phyloP scores from a whole-genome alignment of 2,329 filamentous ascomycete species.

The Trichoderma semiorbis region DNA sequence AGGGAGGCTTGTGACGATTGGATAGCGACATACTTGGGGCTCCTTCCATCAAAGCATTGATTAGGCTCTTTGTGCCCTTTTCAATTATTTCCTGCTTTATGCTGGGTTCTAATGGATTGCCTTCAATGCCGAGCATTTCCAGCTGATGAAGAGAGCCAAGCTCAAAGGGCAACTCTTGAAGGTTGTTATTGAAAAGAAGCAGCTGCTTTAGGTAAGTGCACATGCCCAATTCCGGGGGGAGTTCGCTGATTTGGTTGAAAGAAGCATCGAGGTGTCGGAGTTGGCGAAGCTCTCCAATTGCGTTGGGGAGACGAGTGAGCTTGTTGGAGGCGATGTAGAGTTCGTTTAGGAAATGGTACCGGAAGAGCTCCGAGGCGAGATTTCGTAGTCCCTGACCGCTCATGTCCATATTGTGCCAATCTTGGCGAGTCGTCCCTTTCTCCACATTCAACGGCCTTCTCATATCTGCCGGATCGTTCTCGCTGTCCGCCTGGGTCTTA shows the following conservation, averaged over 20 bases:
- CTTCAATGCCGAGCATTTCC: constrained; percentile 86
- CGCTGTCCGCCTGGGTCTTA: constrained; percentile 45
- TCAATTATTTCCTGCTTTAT: constrained; percentile 81
- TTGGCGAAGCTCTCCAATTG: constrained; percentile 78
- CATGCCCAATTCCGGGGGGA: constrained; percentile 94
- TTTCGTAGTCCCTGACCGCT: constrained; percentile 92
- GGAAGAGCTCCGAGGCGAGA: constrained; percentile 74
- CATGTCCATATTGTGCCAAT: constrained; percentile 92
- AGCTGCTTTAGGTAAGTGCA: constrained; percentile 86
- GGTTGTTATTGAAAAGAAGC: constrained; percentile 84
- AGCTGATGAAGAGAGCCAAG: constrained; percentile 84
- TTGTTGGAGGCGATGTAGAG: constrained; percentile 94
- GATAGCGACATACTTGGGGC: constrained; percentile 66
- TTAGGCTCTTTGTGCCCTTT: constrained; percentile 79
- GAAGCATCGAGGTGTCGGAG: constrained; percentile 84
- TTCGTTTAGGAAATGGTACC: constrained; percentile 84
- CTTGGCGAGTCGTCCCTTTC: constrained; percentile 65
- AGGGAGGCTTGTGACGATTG: background rate
- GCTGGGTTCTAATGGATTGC: constrained; percentile 76
- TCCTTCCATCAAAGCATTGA: constrained; percentile 77
- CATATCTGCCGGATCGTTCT: constrained; percentile 54
- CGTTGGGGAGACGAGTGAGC: constrained; percentile 71
- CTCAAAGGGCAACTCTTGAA: constrained; percentile 77
- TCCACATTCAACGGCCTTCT: constrained; percentile 64
- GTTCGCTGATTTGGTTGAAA: constrained; percentile 74